Conservation (phyloP, 441 rosid genomes). For the Sinapis alba region DNA sequence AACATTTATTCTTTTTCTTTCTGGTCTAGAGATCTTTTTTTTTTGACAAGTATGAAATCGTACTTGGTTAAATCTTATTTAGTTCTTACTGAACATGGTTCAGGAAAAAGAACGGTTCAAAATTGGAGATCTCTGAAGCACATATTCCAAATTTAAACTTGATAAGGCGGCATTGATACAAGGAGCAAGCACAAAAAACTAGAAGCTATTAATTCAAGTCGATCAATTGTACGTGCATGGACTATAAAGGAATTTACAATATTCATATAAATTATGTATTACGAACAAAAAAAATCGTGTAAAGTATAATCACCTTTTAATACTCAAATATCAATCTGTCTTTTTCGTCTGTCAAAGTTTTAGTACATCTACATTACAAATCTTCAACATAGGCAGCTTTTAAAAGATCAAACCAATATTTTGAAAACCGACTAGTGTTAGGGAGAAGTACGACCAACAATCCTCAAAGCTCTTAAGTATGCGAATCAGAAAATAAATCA, state of each 20-base stretch:
- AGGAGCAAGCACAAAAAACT: not conserved
- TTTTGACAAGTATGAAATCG: not conserved
- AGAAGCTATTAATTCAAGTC: not conserved
- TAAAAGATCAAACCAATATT: not conserved
- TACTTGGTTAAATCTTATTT: not conserved
- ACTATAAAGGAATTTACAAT: not conserved
- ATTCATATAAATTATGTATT: too few relatives aligned
- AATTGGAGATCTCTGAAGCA: not conserved
- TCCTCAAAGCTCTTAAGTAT: not conserved
- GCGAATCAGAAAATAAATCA: too few relatives aligned
- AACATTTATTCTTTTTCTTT: not conserved
- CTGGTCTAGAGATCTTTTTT: not conserved
- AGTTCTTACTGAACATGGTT: not conserved
- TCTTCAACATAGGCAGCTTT: not conserved
- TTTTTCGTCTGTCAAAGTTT: not conserved
- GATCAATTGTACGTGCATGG: not conserved
- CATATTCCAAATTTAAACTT: not conserved
- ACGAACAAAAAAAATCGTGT: too few relatives aligned
- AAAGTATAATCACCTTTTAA: not conserved
- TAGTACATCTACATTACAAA: not conserved
- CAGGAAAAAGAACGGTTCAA: not conserved
- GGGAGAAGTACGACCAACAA: not conserved
- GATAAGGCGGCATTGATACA: not conserved
- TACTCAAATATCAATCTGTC: not conserved
- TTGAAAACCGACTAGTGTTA: not conserved